Conservation (phyloP, 1,284 basidiomycete species). For the Moniliophthora roreri region DNA sequence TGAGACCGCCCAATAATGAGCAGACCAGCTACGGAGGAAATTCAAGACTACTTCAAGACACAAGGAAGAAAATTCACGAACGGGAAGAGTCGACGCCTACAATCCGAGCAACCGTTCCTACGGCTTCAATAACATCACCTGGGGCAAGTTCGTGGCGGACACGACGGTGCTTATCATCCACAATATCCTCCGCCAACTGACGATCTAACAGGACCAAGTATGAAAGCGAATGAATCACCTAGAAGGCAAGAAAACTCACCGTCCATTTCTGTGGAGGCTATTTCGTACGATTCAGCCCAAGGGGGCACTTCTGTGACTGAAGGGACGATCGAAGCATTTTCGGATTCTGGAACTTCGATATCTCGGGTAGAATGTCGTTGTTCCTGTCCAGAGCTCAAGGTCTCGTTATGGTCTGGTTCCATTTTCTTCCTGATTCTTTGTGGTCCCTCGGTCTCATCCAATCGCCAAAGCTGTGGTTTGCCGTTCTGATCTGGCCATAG, state of each 20-base stretch:
- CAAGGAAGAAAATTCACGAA: constrained; percentile 37
- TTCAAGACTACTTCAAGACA: constrained; percentile 4
- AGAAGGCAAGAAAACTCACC: constrained; percentile 35
- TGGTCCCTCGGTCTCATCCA: constrained; percentile 90
- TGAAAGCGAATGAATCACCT: background rate
- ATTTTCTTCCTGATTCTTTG: constrained; percentile 81
- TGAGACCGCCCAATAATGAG: constrained; percentile 85
- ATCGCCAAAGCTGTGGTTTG: constrained; percentile 57
- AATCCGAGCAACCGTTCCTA: constrained; percentile 82
- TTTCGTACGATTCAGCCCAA: constrained; percentile 80
- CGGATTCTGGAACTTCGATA: constrained; percentile 59
- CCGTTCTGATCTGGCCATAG: constrained; percentile 70
- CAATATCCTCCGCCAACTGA: constrained; percentile 67
- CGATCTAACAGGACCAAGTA: constrained; percentile 33
- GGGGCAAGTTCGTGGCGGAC: constrained; percentile 85
- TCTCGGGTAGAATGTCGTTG: constrained; percentile 48
- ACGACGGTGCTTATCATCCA: constrained; percentile 76
- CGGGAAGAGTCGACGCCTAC: constrained; percentile 87
- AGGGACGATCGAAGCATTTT: constrained; percentile 57
- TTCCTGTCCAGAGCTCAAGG: constrained; percentile 52
- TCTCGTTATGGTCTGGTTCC: constrained; percentile 57
- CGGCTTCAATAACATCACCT: constrained; percentile 91
- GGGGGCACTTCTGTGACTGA: constrained; percentile 73
- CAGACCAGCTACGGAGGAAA: constrained; percentile 67
- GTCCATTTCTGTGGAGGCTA: constrained; percentile 63